Conservation (phyloP, 2,329 filamentous ascomycete species). For the Phyllachora maydis region DNA sequence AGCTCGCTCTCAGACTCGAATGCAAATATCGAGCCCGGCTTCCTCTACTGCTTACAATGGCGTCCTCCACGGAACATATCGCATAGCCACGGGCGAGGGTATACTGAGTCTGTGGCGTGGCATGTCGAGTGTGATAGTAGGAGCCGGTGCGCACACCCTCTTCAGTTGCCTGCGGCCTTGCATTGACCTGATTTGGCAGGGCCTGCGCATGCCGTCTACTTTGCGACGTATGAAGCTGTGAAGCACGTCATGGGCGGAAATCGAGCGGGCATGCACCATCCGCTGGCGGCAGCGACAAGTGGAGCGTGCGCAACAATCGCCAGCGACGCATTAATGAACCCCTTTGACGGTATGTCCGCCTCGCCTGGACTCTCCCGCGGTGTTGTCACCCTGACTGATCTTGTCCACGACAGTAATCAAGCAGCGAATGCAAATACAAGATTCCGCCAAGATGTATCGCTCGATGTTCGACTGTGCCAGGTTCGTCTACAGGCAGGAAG, state of each 20-base stretch:
- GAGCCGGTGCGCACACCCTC: slow-evolving; percentile 48
- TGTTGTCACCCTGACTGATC: too few relatives aligned
- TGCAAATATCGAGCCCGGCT: slow-evolving; percentile 85
- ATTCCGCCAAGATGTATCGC: slow-evolving; percentile 71
- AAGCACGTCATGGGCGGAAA: slow-evolving; percentile 95
- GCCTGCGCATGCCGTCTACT: slow-evolving; percentile 93
- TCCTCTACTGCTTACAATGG: slow-evolving; percentile 69
- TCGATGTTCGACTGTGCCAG: slow-evolving; percentile 73
- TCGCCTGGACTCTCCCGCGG: too few relatives aligned
- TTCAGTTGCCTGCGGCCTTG: neutral
- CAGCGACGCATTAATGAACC: slow-evolving; percentile 97
- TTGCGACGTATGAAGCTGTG: slow-evolving; percentile 92
- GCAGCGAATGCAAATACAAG: slow-evolving; percentile 96
- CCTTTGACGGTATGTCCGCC: slow-evolving; percentile 68
- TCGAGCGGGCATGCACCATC: slow-evolving; percentile 69
- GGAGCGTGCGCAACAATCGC: slow-evolving; percentile 91
- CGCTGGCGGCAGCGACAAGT: slow-evolving; percentile 77
- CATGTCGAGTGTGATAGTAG: slow-evolving; percentile 87
- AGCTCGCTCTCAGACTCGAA: slow-evolving; percentile 50
- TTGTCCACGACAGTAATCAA: slow-evolving; percentile 76
- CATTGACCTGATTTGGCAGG: slow-evolving; percentile 27
- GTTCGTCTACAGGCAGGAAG: slow-evolving; percentile 74
- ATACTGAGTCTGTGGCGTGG: slow-evolving; percentile 87
- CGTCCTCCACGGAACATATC: slow-evolving; percentile 78
- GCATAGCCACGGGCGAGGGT: slow-evolving; percentile 79